Percentiles rank a stretch among this genome's conserved stretches.
Conservation (phyloP, 2,329 filamentous ascomycete species). For the Helotiales sp. region DNA sequence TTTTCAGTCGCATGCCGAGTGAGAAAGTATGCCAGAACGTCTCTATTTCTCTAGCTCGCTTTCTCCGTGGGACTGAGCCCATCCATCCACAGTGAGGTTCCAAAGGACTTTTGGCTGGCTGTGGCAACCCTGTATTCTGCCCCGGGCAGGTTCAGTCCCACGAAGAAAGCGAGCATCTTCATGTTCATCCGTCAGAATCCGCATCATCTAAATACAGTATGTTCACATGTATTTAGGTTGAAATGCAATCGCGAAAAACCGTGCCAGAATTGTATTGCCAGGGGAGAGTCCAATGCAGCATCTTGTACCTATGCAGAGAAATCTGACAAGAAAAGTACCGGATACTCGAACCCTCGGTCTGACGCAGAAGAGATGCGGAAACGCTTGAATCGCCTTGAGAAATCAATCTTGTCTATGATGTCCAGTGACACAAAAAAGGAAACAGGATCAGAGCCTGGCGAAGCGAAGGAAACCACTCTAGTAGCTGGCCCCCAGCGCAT, state of each 20-base stretch:
- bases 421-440: conserved; percentile 19
- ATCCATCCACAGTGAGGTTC: too few species aligned
- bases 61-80: too few species aligned
- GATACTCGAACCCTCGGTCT: conserved; percentile 15
- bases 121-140: too few species aligned
- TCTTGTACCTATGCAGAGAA: conserved; percentile 57
- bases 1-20: conserved; percentile 11
- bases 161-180: too few species aligned
- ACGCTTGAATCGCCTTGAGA: conserved; percentile 58
- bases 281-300: conserved; percentile 47
- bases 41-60: not conserved
- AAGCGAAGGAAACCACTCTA: not conserved
- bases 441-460: not conserved
- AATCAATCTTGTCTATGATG: conserved; percentile 60
- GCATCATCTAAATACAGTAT: not conserved
- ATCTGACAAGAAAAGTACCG: conserved; percentile 47
- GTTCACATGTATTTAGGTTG: conserved; percentile 26
- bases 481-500: conserved; percentile 28
- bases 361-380: conserved; percentile 55
- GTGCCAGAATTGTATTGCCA: conserved; percentile 58
- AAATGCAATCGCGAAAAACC: conserved; percentile 60
- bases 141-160: too few species aligned
- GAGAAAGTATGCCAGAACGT: conserved; percentile 7
- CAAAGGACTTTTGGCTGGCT: too few species aligned
- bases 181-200: not conserved